Conservation (phyloP, 2,329 filamentous ascomycete species). For the Chaetomium olivaceum region DNA sequence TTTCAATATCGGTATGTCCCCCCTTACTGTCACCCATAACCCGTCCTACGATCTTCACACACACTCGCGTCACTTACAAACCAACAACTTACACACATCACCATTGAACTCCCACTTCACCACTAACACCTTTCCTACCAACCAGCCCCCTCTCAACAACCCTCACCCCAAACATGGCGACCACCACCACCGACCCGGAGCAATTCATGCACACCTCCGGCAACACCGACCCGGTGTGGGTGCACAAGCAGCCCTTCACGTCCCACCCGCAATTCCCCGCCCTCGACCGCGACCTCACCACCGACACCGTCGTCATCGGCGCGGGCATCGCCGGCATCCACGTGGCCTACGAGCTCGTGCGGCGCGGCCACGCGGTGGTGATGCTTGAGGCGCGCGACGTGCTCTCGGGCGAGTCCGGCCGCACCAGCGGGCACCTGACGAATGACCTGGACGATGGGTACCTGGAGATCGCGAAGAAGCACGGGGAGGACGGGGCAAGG, state of each 20-base stretch:
- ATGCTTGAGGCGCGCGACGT: conserved; percentile 57
- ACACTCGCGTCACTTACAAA: not conserved
- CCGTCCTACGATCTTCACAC: too few relatives aligned
- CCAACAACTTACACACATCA: not conserved
- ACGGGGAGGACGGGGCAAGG: conserved; percentile 51
- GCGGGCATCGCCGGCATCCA: conserved; percentile 55
- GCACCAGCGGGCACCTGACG: conserved; percentile 56
- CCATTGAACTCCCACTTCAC: not conserved
- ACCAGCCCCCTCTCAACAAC: conserved; percentile 5
- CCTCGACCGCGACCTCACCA: conserved; percentile 46
- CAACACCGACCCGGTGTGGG: conserved; percentile 54
- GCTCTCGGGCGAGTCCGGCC: conserved; percentile 54
- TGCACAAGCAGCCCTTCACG: conserved; percentile 49
- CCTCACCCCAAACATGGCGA: conserved; percentile 9
- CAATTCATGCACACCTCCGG: conserved; percentile 48
- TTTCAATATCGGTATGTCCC: not conserved
- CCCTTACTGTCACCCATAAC: not conserved
- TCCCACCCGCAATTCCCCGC: conserved; percentile 46
- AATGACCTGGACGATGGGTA: conserved; percentile 58
- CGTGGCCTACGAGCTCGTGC: conserved; percentile 54
- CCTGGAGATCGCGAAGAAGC: conserved; percentile 51
- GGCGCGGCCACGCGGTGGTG: conserved; percentile 49
- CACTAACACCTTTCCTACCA: not conserved
- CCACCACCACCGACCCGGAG: conserved; percentile 18
- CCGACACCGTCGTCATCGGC: conserved; percentile 53